Conservation (phyloP, 2,329 filamentous ascomycete species). For the Paraphaeosphaeria sporulosa region DNA sequence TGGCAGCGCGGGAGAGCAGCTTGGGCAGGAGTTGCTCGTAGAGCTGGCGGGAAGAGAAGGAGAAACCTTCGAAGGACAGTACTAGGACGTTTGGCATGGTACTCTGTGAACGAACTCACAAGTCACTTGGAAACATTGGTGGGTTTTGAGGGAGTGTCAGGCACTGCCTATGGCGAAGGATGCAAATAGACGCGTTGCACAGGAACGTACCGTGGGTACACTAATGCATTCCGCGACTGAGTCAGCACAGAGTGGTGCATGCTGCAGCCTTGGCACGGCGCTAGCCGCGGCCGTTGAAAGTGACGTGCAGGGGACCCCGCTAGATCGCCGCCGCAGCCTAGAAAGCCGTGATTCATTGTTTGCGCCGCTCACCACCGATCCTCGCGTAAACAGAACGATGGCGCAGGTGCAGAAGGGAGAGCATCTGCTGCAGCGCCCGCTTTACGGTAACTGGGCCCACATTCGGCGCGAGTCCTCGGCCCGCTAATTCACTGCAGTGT, state of each 20-base stretch:
- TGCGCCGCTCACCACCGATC: neutral
- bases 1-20: conserved; percentile 28
- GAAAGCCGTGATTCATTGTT: neutral
- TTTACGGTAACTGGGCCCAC: conserved; percentile 42
- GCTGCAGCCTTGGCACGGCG: conserved; percentile 7
- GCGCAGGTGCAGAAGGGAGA: conserved; percentile 41
- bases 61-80: conserved; percentile 34
- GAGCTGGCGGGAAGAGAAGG: conserved; percentile 33
- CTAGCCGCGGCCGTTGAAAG: conserved; percentile 7
- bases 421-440: conserved; percentile 46
- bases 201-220: neutral
- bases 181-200: neutral
- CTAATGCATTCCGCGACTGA: conserved; percentile 2
- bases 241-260: too few relatives aligned
- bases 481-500: conserved; percentile 64
- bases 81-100: conserved; percentile 34
- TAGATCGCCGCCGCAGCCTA: conserved; percentile 6
- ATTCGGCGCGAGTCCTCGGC: neutral
- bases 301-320: conserved; percentile 13
- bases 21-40: conserved; percentile 33
- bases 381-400: conserved; percentile 23
- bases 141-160: neutral
- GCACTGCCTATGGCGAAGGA: neutral
- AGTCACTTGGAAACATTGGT: too few relatives aligned
- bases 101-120: too few relatives aligned